Evolutionary conservation across 139 green algal genomes (phyloP).

Genomic region (Micromonas commoda): DNA sequence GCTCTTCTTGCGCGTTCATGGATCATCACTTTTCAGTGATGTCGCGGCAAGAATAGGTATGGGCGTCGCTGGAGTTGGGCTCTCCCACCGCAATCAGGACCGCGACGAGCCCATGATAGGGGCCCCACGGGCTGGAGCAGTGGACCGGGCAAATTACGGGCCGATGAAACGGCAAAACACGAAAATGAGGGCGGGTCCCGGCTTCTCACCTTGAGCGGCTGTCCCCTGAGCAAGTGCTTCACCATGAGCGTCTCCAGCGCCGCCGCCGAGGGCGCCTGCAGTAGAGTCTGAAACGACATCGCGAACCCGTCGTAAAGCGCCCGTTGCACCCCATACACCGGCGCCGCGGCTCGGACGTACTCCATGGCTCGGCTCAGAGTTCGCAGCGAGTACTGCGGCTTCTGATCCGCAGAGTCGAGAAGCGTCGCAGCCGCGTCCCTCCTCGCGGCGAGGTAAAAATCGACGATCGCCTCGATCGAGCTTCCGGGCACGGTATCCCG

Average conservation of each 20-base stretch:
- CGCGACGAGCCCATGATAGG: not conserved
- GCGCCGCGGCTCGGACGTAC: constrained; percentile 62
- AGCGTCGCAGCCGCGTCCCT: constrained; percentile 53
- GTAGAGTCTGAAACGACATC: constrained; percentile 91
- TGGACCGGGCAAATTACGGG: not conserved
- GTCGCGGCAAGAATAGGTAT: constrained; percentile 21
- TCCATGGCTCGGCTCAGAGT: constrained; percentile 85
- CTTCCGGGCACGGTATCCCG: constrained; percentile 18
- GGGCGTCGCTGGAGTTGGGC: not conserved
- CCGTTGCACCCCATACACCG: constrained; percentile 78
- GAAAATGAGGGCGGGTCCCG: not conserved
- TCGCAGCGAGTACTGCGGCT: constrained; percentile 85
- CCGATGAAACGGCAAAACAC: not conserved
- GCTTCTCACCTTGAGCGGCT: constrained; percentile 49
- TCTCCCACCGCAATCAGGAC: constrained; percentile 3
- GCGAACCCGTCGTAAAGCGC: constrained; percentile 82
- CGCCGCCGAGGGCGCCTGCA: constrained; percentile 31
- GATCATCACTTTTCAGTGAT: not conserved
- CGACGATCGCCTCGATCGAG: constrained; percentile 69
- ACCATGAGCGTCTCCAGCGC: constrained; percentile 64
- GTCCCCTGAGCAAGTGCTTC: constrained; percentile 48
- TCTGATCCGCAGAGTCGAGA: constrained; percentile 73
- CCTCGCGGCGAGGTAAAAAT: constrained; percentile 85
- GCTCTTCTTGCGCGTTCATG: not conserved
- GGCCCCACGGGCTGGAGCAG: not conserved